Conservation (phyloP, 2,329 filamentous ascomycete genomes). For the Fusarium zealandicum region DNA sequence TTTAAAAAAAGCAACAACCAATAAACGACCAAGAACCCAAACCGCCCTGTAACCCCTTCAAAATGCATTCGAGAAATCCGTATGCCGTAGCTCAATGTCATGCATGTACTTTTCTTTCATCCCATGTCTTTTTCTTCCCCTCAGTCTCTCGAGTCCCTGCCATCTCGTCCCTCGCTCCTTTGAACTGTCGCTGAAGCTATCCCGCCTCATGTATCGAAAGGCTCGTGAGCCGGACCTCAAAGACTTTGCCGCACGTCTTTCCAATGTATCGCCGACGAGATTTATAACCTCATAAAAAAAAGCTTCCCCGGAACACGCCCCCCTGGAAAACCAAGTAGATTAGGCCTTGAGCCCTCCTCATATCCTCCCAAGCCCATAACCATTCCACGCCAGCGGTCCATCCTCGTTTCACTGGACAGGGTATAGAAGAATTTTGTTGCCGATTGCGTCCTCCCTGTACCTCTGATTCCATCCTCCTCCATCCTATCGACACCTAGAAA, state of each 20-base stretch:
- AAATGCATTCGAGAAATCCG: constrained; percentile 39
- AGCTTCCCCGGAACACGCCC: constrained; percentile 21
- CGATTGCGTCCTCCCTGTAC: constrained; percentile 16
- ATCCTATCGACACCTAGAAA: not conserved
- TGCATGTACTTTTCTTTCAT: constrained; percentile 39
- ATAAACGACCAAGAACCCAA: constrained; percentile 25
- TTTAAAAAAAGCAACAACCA: constrained; percentile 17
- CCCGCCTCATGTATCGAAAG: not conserved
- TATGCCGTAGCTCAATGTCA: constrained; percentile 33
- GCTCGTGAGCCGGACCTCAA: constrained; percentile 7
- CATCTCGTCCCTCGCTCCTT: not conserved
- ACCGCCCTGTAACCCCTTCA: constrained; percentile 38
- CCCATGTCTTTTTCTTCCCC: constrained; percentile 29
- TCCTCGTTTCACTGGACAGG: constrained; percentile 14
- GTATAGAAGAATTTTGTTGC: constrained; percentile 29
- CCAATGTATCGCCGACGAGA: constrained; percentile 28
- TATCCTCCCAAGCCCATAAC: constrained; percentile 1
- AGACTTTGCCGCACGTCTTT: constrained; percentile 24
- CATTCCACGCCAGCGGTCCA: constrained; percentile 11
- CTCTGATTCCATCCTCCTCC: not conserved
- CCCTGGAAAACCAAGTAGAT: constrained; percentile 31
- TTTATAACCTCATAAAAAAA: constrained; percentile 18
- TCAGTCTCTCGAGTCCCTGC: constrained; percentile 4
- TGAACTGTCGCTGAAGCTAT: not conserved
- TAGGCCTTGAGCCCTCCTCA: constrained; percentile 19